These are phyloP conservation scores for Mortierella sp. DNA, from an alignment of 371 early-diverging fungal species.

Conservation along the genomic window DNA sequence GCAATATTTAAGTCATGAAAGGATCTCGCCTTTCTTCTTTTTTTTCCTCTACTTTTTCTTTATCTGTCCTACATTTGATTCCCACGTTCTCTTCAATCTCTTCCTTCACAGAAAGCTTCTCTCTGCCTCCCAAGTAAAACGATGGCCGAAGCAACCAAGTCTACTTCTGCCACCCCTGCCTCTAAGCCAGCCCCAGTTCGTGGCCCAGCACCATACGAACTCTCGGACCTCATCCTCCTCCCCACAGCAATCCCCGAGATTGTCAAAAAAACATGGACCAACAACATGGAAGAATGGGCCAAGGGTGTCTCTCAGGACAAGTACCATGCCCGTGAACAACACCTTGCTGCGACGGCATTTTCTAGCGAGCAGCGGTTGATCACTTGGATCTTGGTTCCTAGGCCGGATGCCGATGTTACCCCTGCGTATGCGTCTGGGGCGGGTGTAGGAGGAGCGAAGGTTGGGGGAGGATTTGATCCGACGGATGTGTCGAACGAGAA, in stretches of 20 bases:
- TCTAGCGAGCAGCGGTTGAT: slow-evolving; percentile 49
- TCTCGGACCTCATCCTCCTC: slow-evolving; percentile 29
- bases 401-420: slow-evolving; percentile 25
- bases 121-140: neutral
- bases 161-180: neutral
- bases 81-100: neutral
- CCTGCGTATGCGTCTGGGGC: slow-evolving; percentile 11
- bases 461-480: slow-evolving; percentile 27
- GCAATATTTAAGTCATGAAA: neutral
- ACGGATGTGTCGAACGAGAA: slow-evolving; percentile 19
- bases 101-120: neutral
- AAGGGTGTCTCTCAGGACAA: slow-evolving; percentile 44
- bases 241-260: slow-evolving; percentile 33
- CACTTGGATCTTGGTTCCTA: slow-evolving; percentile 60
- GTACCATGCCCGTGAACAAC: slow-evolving; percentile 56
- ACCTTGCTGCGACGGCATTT: slow-evolving; percentile 41
- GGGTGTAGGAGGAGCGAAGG: neutral
- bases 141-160: neutral
- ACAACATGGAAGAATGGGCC: slow-evolving; percentile 60
- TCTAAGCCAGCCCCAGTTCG: neutral
- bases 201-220: slow-evolving; percentile 32
- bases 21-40: neutral
- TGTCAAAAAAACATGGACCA: slow-evolving; percentile 52
- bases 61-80: neutral
- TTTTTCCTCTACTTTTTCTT: neutral